Base-by-base conservation (phyloP, 345 rosid species). In the Bruguiera parviflora region DNA sequence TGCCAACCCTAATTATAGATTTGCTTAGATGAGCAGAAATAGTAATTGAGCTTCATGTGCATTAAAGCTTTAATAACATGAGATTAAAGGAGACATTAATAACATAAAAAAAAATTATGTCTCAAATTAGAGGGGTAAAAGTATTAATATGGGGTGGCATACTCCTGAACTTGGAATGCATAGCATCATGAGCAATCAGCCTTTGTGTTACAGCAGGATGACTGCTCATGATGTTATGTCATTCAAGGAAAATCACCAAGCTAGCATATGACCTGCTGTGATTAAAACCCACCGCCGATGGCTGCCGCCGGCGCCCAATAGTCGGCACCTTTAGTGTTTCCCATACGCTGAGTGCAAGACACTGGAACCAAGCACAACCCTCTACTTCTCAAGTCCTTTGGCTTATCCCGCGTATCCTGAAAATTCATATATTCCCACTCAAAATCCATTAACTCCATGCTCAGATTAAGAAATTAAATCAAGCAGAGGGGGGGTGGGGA, bases 331-430 rank as follows among this genome's bases (percentile, higher is more conserved):
- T 78, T 86, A 39, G 86, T 88, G 57, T 73, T 91, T 31, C 86
- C 88, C 51, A 91, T 87, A 67, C 82, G 84, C 55, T 82, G 85
- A n/a, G 88, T 91, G 81, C 85, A 91, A 4, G 94, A 83, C 55
- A 85, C 71, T 0, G 97, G 97, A 67, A 91, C 90, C 70, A 93
- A 82, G 76, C 97, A 93, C 61, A 93, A 64, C 58, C 98, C 98
- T 85, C 88, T 81, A 76, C 90, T 81, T 84, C 80, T 83, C 61
- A 93, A 79, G 72, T 89, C 94, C 73, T 75, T 83, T 66, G 69
- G 70, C 52, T 71, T 53, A 27, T 81, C 87, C 72, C 78, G 77
- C 43, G 75, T 62, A 56, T 83, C 88, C 85, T 83, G 56, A 21
- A 56, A 21, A 56, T 24, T n/a, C 25, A 56, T 20, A 24, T 56